phyloP scores from a whole-genome alignment of 805 yeast genomes.

The Kuraishia ogatae region DNA sequence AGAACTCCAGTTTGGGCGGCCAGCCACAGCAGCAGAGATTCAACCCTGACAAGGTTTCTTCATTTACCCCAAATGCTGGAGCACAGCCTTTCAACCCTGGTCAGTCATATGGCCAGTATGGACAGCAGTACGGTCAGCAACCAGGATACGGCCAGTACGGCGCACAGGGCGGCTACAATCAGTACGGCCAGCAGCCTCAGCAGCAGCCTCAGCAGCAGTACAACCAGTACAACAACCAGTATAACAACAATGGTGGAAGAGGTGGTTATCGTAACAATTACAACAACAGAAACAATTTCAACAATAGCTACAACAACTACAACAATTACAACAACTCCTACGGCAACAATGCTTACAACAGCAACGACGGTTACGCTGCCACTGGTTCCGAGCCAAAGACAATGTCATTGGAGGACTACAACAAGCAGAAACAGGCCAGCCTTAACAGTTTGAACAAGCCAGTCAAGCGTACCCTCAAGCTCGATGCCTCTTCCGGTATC shows the following conservation, averaged over 20 bases:
- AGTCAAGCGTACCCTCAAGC: constrained; percentile 55
- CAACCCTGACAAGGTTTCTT: not conserved
- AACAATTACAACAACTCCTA: constrained; percentile 17
- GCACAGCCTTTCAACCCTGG: constrained; percentile 1
- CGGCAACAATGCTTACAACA: constrained; percentile 19
- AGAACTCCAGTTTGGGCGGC: not conserved
- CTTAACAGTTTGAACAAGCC: constrained; percentile 40
- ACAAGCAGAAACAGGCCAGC: constrained; percentile 50
- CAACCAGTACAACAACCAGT: constrained; percentile 1
- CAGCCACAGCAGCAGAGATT: not conserved
- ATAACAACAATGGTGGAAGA: constrained; percentile 9
- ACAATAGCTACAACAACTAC: constrained; percentile 11
- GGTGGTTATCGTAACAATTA: constrained; percentile 14
- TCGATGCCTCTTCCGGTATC: constrained; percentile 57
- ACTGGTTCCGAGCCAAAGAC: constrained; percentile 26
- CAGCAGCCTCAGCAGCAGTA: constrained; percentile 6
- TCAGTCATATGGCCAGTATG: not conserved
- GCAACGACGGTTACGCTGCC: constrained; percentile 9
- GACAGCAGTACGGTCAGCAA: constrained; percentile 3
- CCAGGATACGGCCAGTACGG: not conserved
- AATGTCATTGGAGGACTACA: constrained; percentile 78
- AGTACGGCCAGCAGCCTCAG: constrained; percentile 10
- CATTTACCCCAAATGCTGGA: not conserved
- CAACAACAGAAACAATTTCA: constrained; percentile 16
- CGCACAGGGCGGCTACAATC: not conserved